phyloP scores from a whole-genome alignment of 1,284 basidiomycete genomes.

The Pseudozyma pruni region DNA sequence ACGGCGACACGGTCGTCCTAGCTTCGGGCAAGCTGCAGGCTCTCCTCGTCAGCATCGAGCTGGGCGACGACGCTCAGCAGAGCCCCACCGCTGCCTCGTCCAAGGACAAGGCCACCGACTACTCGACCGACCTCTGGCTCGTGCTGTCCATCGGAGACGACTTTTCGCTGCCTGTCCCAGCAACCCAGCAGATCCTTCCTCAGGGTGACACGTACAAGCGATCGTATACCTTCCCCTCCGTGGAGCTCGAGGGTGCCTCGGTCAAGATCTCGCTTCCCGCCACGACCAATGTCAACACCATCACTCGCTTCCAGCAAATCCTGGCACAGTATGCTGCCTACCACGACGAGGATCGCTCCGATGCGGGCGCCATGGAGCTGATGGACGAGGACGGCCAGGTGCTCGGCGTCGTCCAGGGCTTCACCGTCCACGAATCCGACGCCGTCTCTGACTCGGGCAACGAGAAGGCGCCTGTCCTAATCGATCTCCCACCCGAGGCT shows the following conservation, averaged over 20 bases:
- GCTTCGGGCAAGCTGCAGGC: slow-evolving; percentile 37
- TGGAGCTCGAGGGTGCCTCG: slow-evolving; percentile 51
- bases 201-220: slow-evolving; percentile 15
- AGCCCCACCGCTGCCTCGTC: neutral
- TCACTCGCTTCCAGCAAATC: slow-evolving; percentile 48
- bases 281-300: slow-evolving; percentile 10
- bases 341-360: slow-evolving; percentile 38
- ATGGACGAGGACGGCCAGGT: slow-evolving; percentile 57
- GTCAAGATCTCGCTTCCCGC: slow-evolving; percentile 40
- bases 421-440: slow-evolving; percentile 40
- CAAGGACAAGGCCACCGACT: slow-evolving; percentile 12
- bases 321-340: slow-evolving; percentile 56
- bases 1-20: slow-evolving; percentile 42
- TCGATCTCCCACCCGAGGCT: slow-evolving; percentile 51
- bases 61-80: slow-evolving; percentile 17
- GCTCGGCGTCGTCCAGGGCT: slow-evolving; percentile 48
- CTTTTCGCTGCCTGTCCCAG: slow-evolving; percentile 45
- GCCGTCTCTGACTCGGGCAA: slow-evolving; percentile 43
- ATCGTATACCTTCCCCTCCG: slow-evolving; percentile 47
- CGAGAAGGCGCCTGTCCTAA: slow-evolving; percentile 56
- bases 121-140: slow-evolving; percentile 52
- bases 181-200: slow-evolving; percentile 42
- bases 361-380: slow-evolving; percentile 50
- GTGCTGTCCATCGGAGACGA: slow-evolving; percentile 47
- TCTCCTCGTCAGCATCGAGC: slow-evolving; percentile 48